These are phyloP conservation scores for Hyaloscypha variabilis DNA, from an alignment of 495 filamentous ascomycete genomes.

Conservation along the genomic window DNA sequence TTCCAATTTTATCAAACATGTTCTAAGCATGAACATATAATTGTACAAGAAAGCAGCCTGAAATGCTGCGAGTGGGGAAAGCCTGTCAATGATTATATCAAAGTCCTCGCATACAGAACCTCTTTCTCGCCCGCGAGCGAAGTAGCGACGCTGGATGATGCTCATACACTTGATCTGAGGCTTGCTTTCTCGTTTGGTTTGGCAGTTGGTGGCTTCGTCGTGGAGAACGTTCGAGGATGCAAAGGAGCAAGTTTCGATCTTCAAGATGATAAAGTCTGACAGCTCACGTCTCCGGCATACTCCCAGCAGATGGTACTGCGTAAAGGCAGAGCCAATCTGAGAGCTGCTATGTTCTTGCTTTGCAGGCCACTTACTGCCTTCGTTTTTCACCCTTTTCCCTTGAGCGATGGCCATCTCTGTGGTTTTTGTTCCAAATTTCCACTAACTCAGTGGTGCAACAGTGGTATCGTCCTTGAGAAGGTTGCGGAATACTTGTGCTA, in stretches of 20 bases:
- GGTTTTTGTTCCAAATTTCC: not conserved
- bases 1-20: conserved; percentile 4
- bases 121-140: conserved; percentile 30
- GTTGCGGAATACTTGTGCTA: conserved; percentile 92
- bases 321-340: not conserved
- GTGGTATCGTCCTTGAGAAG: conserved; percentile 83
- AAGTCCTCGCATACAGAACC: conserved; percentile 31
- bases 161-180: conserved; percentile 65
- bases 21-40: not conserved
- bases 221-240: not conserved
- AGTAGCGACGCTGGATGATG: conserved; percentile 44
- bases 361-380: not conserved
- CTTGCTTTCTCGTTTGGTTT: conserved; percentile 13
- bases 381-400: not conserved
- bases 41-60: not conserved
- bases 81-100: conserved; percentile 32
- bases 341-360: not conserved
- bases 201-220: not conserved
- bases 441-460: conserved; percentile 35
- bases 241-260: not conserved
- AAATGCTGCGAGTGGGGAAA: not conserved
- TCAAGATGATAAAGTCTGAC: not conserved
- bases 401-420: not conserved
- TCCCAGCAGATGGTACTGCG: not conserved
- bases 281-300: not conserved